Base-by-base conservation (phyloP, 176 grass and related monocot genomes). In the Avena sativa region DNA sequence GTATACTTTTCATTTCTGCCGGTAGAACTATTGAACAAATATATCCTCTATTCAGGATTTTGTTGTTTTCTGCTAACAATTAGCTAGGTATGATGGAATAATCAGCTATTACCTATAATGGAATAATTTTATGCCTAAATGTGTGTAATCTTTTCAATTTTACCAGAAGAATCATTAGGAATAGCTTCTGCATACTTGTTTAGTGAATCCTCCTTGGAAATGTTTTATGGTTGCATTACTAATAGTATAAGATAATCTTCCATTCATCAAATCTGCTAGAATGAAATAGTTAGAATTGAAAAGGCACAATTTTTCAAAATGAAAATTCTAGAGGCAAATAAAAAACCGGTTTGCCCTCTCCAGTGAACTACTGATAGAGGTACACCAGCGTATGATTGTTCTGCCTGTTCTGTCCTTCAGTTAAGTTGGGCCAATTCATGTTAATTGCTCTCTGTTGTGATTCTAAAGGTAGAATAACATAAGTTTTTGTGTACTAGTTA, bases 151-250 rank as follows among this genome's bases (percentile, higher is more conserved):
- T 30, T 30, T 30, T 30, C 28, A 30, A 30, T 30, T 30, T 30
- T 30, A 30, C 28, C 28, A 30, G 28, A 30, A 30, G 28, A 30
- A 30, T 30, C 28, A 30, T 30, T 30, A 30, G 28, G 28, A 30
- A 80, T 63, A 46, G 16, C 61, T 61, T 58, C 44, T 16, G 28
- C 28, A 4, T 55, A 71, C 52, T 61, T 47, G 5, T 51, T 86
- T 78, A 78, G 15, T 8, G 32, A 69, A 81, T 55, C 20, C 30
- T 86, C 52, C 52, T 63, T 81, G 23, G 48, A 44, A 82, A 52
- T 77, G 15, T 61, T 63, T 57, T 40, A 12, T 30, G 6, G 44
- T 14, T 71, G 59, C 40, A 86, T 52, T 49, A 60, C 20, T 78
- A 25, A 30, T 30, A 30, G 9, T 28, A 77, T 79, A 30, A 44